Base-by-base conservation (phyloP, 768 basidiomycete genomes). In the Mycena belliarum region DNA sequence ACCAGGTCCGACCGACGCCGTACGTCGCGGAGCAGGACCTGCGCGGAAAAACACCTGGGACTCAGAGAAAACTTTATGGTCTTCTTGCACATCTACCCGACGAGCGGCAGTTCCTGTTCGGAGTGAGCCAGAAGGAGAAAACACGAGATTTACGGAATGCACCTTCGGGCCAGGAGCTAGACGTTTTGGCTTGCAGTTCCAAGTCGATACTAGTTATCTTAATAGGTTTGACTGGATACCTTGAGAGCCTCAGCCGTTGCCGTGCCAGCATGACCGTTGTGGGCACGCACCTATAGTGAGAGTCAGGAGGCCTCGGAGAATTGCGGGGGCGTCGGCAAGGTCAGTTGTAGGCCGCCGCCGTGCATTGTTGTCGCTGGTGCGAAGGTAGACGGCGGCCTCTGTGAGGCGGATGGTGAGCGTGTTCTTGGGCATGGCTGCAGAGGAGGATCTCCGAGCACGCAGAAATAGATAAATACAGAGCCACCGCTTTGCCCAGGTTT, bases 151-250 rank as follows among this genome's bases (percentile, higher is more conserved):
- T 11, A 43, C 25, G 7, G 23, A 50, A 14, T 69, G 79, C 59
- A 94, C 95, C 92, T 81, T 97, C 94, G 2, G 89, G 86, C 88
- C 93, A 97, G 35, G 85, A 81, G 5, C 87, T 89, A 23, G 79
- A 73, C 3, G 87, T 79, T 57, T 78, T 88, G 3, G 91, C 95
- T 43, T 85, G 77, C 21, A 99, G 74, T 69, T 87, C 84, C 37
- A 97, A 77, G 53, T 88, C 87, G 55, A 99, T 95, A 65, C 86
- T 89, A 29, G 89, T 87, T 63, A 99, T 87, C 69, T 86, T 86
- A 51, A 86, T 94, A 0, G 94, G 86, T 69, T 96, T 96, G 28
- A 76, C 75, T 63, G 45, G 49, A 59, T 63, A 54, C 48, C 62
- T 60, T 63, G 45, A 59, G 38, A 90, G 72, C 15, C 15, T 63